Percentiles rank a stretch among this genome's conserved stretches.
phyloP scores from a whole-genome alignment of 176 grass and related monocot genomes.

The Chrysopogon serrulatus region DNA sequence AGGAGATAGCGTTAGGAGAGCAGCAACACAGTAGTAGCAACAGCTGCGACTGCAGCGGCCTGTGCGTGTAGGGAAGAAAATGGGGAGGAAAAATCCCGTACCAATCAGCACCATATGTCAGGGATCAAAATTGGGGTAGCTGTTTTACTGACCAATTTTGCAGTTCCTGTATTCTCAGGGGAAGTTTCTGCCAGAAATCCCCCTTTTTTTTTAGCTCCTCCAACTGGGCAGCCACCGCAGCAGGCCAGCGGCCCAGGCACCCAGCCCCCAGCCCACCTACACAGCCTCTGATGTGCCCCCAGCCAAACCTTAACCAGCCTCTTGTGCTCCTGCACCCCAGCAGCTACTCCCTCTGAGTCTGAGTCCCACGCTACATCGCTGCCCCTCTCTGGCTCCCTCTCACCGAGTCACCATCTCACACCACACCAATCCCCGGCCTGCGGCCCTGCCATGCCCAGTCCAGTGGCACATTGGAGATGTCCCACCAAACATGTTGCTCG shows the following conservation, averaged over 20 bases:
- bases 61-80: not conserved
- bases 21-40: not conserved
- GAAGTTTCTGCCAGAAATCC: not conserved
- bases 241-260: no score
- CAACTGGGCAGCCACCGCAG: not conserved
- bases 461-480: not conserved
- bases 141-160: not conserved
- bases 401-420: not conserved
- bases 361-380: not conserved
- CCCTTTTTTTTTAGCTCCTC: not conserved
- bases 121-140: not conserved
- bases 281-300: not conserved
- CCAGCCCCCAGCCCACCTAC: not conserved
- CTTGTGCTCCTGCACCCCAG: not conserved
- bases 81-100: not conserved
- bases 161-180: not conserved
- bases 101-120: not conserved
- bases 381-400: not conserved
- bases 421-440: not conserved
- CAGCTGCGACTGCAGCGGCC: not conserved
- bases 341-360: not conserved
- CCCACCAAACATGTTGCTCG: not conserved
- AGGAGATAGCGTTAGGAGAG: not conserved
- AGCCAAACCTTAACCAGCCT: not conserved
- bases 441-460: not conserved